Base-by-base conservation (phyloP, 768 basidiomycete genomes). In the Tricholoma bakamatsutake region DNA sequence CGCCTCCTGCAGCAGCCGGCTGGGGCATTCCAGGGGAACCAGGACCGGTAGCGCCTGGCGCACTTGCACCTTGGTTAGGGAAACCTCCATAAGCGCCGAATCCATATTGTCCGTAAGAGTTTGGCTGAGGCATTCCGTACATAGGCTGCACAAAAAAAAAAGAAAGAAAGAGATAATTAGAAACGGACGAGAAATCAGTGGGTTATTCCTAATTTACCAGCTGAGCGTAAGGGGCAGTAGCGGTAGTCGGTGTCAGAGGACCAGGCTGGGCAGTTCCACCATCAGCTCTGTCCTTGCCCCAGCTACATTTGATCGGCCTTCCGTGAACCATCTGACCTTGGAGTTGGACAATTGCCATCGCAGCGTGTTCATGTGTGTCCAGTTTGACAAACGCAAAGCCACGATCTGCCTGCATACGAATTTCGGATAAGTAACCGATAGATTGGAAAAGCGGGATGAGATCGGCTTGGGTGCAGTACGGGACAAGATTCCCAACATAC, bases 371-470 rank as follows among this genome's bases (percentile, higher is more conserved):
- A 70, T 98, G 96, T 51, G 93, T 93, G 73, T 99, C 97, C 55
- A 98, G 82, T 75, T 98, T 98, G 69, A 99, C 94, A 67, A 98
- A 98, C 2, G 97, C 96, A 70, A 98, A 99, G 45, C 96, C 96
- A 60, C 96, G 88, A 77, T 98, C 96, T 58, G 97, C 87, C 72
- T 98, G 97, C 93, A 99, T 96, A 57, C 97, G 88, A 71, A 98
- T 95, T 76, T 99, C 97, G 61, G 93, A 94, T 47, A 98, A 86
- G 72, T 98, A 98, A 51, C 96, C 96, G 70, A 97, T 98, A 54
- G 93, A 93, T 75, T 97, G 93, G 84, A 98, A 98, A 57, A 98
- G 78, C 11, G 96, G 96, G 65, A 98, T 94, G 57, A 99, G 85
- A 72, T 99, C 97, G 42, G 93, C 93, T 71, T 98, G 96, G 24